phyloP scores from a whole-genome alignment of 2,329 filamentous ascomycete genomes.

The Colletotrichum neosansevieriae region DNA sequence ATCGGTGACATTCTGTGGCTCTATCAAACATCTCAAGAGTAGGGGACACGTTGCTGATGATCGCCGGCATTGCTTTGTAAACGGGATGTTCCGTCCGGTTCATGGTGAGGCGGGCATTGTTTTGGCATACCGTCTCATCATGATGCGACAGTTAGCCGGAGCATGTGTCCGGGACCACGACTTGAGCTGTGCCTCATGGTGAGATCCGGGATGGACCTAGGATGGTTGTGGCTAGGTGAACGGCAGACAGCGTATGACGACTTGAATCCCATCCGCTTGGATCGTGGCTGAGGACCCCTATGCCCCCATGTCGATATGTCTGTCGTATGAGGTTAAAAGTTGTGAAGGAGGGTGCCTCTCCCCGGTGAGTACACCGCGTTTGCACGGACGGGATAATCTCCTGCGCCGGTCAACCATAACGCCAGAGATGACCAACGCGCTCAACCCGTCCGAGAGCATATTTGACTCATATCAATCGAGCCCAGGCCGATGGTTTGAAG shows the following conservation, averaged over 20 bases:
- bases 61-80: constrained; percentile 9
- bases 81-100: constrained; percentile 13
- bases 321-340: not conserved
- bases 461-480: constrained; percentile 17
- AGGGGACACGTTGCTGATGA: constrained; percentile 5
- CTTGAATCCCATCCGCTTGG: constrained; percentile 27
- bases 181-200: constrained; percentile 14
- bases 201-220: constrained; percentile 10
- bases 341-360: not conserved
- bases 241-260: constrained; percentile 5
- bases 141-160: constrained; percentile 35
- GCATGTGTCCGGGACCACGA: constrained; percentile 22
- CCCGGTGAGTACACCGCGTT: constrained; percentile 5
- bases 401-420: constrained; percentile 15
- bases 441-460: constrained; percentile 19
- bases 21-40: not conserved
- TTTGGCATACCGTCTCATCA: constrained; percentile 31
- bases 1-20: not conserved
- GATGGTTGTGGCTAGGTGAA: constrained; percentile 13
- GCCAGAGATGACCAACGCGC: constrained; percentile 13
- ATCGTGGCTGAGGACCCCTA: constrained; percentile 37
- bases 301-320: constrained; percentile 28
- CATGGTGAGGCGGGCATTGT: constrained; percentile 17
- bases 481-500: not conserved
- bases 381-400: constrained; percentile 23